Evolutionary conservation across 768 basidiomycete species (phyloP).

Genomic region (Pulveroboletus sp.): DNA sequence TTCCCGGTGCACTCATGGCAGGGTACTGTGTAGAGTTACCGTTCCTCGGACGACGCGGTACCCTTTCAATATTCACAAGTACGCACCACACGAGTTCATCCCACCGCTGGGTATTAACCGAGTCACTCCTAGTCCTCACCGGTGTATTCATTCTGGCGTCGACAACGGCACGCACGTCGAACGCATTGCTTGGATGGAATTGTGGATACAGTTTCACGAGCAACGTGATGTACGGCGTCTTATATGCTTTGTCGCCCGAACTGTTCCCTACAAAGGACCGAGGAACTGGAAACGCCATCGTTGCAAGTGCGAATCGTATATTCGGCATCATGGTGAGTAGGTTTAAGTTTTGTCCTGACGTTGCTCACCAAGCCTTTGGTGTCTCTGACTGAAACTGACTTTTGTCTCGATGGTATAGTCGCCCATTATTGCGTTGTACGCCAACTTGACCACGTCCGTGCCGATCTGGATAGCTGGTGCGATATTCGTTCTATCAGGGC

Average conservation of each 20-base stretch:
- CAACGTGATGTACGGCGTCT: conserved; percentile 53
- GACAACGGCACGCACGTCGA: conserved; percentile 51
- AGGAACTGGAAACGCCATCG: conserved; percentile 54
- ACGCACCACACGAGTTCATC: conserved; percentile 2
- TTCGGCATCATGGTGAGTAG: conserved; percentile 53
- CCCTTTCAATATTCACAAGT: conserved; percentile 48
- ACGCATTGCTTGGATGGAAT: conserved; percentile 53
- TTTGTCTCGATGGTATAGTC: conserved; percentile 28
- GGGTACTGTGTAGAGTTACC: conserved; percentile 51
- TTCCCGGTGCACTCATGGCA: conserved; percentile 54
- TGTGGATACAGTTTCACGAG: conserved; percentile 54
- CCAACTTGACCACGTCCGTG: conserved; percentile 42
- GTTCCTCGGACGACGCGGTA: conserved; percentile 48
- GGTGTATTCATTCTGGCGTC: conserved; percentile 54
- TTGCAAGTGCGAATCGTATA: conserved; percentile 48
- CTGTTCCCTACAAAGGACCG: conserved; percentile 50
- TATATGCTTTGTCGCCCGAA: conserved; percentile 43
- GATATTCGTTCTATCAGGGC: conserved; percentile 46
- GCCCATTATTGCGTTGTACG: conserved; percentile 38
- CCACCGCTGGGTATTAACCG: background rate
- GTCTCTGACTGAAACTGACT: background rate
- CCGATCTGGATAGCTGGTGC: conserved; percentile 54
- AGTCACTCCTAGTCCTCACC: conserved; percentile 35
- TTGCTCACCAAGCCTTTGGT: no score
- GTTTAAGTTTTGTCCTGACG: background rate